phyloP scores from a whole-genome alignment of 441 rosid genomes.

The Pelargonium citronellum region DNA sequence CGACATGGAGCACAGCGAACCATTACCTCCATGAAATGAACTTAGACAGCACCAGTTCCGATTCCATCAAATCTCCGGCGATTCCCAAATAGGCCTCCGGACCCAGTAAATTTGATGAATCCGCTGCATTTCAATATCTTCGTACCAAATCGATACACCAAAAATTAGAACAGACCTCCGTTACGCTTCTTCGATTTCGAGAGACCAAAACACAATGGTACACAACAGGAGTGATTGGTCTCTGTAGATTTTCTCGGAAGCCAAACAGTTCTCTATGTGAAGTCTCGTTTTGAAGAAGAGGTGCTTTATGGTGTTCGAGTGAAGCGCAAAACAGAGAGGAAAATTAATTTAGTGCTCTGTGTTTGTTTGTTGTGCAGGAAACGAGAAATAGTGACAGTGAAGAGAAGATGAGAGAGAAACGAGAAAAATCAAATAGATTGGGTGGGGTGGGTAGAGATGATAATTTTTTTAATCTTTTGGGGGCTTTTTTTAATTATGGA shows the following conservation, averaged over 20 bases:
- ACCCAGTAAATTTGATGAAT: constrained; percentile 31
- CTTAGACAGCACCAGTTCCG: constrained; percentile 27
- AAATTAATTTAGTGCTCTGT: constrained; percentile 1
- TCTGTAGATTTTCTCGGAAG: not conserved
- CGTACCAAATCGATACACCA: not conserved
- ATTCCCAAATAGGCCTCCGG: constrained; percentile 33
- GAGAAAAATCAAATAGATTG: constrained; percentile 38
- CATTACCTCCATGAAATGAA: constrained; percentile 65
- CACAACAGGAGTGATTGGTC: constrained; percentile 3
- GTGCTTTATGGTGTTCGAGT: constrained; percentile 19
- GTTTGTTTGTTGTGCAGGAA: constrained; percentile 18
- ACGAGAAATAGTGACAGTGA: constrained; percentile 30
- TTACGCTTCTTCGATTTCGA: not conserved
- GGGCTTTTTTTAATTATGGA: not conserved
- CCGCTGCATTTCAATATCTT: constrained; percentile 39
- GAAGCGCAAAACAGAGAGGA: constrained; percentile 21
- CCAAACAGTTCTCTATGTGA: not conserved
- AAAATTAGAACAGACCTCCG: constrained; percentile 1
- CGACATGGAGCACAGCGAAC: constrained; percentile 33
- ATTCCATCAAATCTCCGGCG: constrained; percentile 63
- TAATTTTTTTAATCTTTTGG: not conserved
- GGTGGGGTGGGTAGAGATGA: constrained; percentile 41
- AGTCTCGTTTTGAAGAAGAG: constrained; percentile 16
- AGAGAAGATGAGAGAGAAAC: constrained; percentile 11
- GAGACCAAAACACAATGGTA: not conserved